A percentile compares a stretch with the other conserved stretches of the same genome.
Conservation (phyloP, 2,329 filamentous ascomycete genomes). For the Colletotrichum siamense region DNA sequence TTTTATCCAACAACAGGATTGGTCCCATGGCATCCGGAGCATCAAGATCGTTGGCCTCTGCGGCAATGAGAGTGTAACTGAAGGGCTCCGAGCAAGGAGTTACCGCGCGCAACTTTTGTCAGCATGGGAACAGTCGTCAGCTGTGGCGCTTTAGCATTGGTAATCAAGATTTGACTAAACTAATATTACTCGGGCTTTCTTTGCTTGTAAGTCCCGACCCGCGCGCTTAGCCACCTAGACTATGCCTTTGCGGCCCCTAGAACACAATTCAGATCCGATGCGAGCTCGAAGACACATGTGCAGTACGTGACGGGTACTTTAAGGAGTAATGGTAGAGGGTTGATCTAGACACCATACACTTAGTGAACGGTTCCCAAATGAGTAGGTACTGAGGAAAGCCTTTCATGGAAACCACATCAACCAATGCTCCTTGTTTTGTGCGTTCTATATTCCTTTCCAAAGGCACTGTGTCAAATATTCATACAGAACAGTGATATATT, state of each 20-base stretch:
- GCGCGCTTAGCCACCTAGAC: not conserved
- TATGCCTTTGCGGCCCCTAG: not conserved
- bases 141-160: not conserved
- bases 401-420: not conserved
- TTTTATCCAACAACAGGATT: not conserved
- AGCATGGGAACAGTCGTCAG: not conserved
- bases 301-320: not conserved
- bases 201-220: not conserved
- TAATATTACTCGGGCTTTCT: not conserved
- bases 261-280: not conserved
- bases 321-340: not conserved
- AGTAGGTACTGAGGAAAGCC: not conserved
- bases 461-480: not conserved
- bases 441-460: not conserved
- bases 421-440: not conserved
- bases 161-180: not conserved
- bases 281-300: not conserved
- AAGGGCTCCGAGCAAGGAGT: not conserved
- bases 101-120: not conserved
- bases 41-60: not conserved
- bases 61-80: not conserved
- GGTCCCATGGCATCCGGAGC: not conserved
- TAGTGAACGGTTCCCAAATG: not conserved
- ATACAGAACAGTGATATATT: not conserved
- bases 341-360: not conserved